Conservation (phyloP, 176 grass and related monocot genomes). For the Oryza meridionalis region DNA sequence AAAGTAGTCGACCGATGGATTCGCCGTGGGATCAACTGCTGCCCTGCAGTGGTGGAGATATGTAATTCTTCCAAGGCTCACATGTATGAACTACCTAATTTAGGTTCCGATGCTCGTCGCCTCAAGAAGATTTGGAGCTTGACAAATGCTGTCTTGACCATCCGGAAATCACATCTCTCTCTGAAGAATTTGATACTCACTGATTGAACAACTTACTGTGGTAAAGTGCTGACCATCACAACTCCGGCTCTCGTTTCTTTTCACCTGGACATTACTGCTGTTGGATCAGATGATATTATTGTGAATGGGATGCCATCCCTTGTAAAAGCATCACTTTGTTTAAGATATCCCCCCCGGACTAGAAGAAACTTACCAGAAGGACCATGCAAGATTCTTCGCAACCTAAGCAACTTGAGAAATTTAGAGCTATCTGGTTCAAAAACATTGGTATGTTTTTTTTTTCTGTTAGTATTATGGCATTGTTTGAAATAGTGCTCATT, state of each 20-base stretch:
- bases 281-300: not conserved
- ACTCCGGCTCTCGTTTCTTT: conserved; percentile 16
- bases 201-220: not conserved
- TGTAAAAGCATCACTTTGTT: conserved; percentile 5
- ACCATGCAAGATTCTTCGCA: conserved; percentile 30
- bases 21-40: too few relatives aligned
- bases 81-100: too few relatives aligned
- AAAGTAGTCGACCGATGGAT: too few relatives aligned
- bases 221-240: not conserved
- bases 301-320: conserved; percentile 26
- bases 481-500: not conserved
- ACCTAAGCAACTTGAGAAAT: conserved; percentile 7
- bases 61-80: too few relatives aligned
- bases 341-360: too few relatives aligned
- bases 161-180: conserved; percentile 18
- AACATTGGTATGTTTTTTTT: conserved; percentile 28
- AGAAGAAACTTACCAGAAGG: not conserved
- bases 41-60: too few relatives aligned
- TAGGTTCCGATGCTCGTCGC: too few relatives aligned
- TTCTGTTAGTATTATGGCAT: not conserved
- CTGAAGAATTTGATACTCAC: conserved; percentile 17
- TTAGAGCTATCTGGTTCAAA: conserved; percentile 11
- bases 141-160: not conserved
- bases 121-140: conserved; percentile 12
- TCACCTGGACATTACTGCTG: not conserved